Conservation (phyloP, 2,329 filamentous ascomycete species). For the Rugonectria rugulosa region DNA sequence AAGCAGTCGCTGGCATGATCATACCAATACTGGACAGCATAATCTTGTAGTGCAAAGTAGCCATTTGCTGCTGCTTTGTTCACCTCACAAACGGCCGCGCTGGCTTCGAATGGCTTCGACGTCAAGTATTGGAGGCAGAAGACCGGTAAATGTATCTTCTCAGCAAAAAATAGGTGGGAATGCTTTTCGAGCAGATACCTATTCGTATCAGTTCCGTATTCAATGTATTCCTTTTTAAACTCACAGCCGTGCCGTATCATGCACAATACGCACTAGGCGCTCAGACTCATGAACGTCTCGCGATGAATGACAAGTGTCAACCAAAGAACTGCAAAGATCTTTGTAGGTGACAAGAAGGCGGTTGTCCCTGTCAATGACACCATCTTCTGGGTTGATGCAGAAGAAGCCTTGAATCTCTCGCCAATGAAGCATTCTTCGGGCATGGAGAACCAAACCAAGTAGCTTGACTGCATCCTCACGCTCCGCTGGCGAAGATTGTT, state of each 20-base stretch:
- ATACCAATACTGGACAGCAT: constrained; percentile 20
- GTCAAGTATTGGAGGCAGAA: constrained; percentile 17
- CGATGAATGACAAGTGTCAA: constrained; percentile 4
- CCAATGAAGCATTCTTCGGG: constrained; percentile 13
- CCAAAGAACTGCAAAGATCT: constrained; percentile 16
- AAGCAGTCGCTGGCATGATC: constrained; percentile 1
- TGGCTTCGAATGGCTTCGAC: constrained; percentile 9
- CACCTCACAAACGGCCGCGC: not conserved
- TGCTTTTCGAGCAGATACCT: constrained; percentile 13
- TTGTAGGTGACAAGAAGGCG: constrained; percentile 8
- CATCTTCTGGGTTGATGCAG: constrained; percentile 15
- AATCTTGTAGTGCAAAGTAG: constrained; percentile 19
- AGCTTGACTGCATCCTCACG: not conserved
- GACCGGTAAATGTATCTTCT: constrained; percentile 4
- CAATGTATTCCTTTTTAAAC: not conserved
- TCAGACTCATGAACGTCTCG: not conserved
- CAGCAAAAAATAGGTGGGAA: not conserved
- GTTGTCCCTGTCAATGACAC: not conserved
- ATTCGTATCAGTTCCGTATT: not conserved
- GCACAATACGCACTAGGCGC: constrained; percentile 12
- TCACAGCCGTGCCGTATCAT: constrained; percentile 14
- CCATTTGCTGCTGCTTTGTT: not conserved
- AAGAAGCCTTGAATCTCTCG: constrained; percentile 21
- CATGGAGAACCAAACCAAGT: constrained; percentile 6
- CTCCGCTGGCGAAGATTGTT: not conserved